Evolutionary conservation across 2,329 filamentous ascomycete species (phyloP).

Genomic region (Amphichorda felina): DNA sequence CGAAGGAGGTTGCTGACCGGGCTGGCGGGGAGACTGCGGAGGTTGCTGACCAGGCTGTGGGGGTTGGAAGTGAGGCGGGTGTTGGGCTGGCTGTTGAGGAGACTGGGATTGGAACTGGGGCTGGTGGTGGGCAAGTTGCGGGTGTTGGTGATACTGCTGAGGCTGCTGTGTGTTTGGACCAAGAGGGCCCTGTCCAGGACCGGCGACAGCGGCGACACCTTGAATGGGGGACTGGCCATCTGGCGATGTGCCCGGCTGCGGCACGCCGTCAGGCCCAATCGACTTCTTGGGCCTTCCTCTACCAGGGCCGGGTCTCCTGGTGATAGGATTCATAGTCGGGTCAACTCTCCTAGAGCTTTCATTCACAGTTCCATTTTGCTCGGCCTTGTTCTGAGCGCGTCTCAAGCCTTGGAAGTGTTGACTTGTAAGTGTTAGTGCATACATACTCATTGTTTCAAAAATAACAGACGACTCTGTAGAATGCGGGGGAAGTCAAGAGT

Average conservation of each 20-base stretch:
- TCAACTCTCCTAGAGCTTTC: constrained; percentile 29
- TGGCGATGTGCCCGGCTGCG: neutral
- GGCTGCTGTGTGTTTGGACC: neutral
- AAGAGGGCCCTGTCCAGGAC: neutral
- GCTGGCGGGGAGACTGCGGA: neutral
- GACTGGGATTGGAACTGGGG: neutral
- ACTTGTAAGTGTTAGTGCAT: constrained; percentile 17
- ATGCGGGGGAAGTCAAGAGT: too few species aligned
- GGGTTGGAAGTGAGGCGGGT: neutral
- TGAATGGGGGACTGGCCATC: neutral
- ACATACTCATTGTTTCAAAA: neutral
- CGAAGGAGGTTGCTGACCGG: neutral
- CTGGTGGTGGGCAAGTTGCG: neutral
- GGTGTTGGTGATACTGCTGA: neutral
- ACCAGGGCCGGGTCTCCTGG: constrained; percentile 45
- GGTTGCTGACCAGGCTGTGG: neutral
- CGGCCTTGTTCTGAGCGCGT: constrained; percentile 40
- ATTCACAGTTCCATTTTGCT: constrained; percentile 20
- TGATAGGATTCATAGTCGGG: constrained; percentile 45
- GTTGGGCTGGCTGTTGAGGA: neutral
- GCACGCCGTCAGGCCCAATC: neutral
- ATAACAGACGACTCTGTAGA: neutral
- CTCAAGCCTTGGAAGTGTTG: constrained; percentile 51
- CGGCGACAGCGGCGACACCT: neutral
- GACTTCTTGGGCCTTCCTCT: constrained; percentile 39